phyloP scores from a whole-genome alignment of 75 land plant species.

The Pinus albicaulis region DNA sequence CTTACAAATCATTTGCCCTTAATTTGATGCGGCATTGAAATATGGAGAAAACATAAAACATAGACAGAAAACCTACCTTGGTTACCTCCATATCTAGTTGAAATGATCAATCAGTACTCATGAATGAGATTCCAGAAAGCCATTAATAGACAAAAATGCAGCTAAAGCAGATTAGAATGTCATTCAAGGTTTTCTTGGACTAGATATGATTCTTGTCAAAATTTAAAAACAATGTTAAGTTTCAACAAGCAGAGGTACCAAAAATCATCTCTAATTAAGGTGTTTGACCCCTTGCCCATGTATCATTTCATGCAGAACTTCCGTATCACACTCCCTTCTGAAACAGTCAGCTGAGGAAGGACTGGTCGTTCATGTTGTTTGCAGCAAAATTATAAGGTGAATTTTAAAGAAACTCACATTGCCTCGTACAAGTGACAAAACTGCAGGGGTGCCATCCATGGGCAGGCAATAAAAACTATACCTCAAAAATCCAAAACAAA shows the following conservation, averaged over 20 bases:
- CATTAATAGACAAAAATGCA: neutral
- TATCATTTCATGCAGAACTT: neutral
- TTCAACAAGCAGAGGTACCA: no score
- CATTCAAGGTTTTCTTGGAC: neutral
- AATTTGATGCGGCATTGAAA: no score
- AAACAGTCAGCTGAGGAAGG: neutral
- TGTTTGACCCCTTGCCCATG: neutral
- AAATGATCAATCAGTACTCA: neutral
- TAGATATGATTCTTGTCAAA: neutral
- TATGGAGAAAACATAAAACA: neutral
- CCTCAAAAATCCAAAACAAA: neutral
- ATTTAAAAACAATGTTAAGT: no score
- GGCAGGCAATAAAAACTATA: neutral
- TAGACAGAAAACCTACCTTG: neutral
- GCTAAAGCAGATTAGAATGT: neutral
- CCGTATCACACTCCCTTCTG: neutral
- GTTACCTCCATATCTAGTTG: neutral
- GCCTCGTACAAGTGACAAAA: neutral
- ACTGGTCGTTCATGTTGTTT: neutral
- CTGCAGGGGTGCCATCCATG: neutral
- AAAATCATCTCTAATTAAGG: neutral
- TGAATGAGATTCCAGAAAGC: neutral
- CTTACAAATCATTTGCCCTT: no score
- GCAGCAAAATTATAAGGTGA: neutral
- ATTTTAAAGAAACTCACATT: neutral